Evolutionary conservation across 2,329 filamentous ascomycete species (phyloP).

Genomic region (Fusarium pininemorale): DNA sequence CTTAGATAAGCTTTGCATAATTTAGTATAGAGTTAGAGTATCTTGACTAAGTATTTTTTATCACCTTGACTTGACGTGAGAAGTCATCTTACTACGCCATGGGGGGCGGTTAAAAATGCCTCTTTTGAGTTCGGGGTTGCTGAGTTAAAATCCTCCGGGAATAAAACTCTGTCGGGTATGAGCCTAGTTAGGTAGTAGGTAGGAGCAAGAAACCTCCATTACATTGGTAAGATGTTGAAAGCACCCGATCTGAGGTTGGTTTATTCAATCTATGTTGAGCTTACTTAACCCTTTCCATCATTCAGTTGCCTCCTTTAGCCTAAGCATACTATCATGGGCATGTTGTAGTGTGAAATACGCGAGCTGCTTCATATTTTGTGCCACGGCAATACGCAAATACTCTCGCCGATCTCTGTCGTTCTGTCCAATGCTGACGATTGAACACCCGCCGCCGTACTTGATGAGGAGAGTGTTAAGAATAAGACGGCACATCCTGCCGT

Average conservation of each 20-base stretch:
- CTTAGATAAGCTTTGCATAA: no score
- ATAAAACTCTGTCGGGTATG: not conserved
- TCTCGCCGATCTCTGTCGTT: not conserved
- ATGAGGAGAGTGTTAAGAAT: constrained; percentile 48
- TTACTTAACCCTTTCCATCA: not conserved
- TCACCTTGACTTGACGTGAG: no score
- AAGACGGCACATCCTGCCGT: constrained; percentile 47
- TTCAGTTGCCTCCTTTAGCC: not conserved
- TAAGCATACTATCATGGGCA: not conserved
- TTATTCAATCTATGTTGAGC: not conserved
- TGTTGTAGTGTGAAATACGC: not conserved
- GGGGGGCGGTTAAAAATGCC: constrained; percentile 2
- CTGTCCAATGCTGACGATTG: not conserved
- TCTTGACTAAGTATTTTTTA: no score
- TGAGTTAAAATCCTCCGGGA: not conserved
- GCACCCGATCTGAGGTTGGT: no score
- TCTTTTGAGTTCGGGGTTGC: not conserved
- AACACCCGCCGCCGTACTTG: constrained; percentile 11
- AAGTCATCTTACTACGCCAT: no score
- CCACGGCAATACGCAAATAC: not conserved
- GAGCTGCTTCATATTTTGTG: not conserved
- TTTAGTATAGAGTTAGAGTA: no score
- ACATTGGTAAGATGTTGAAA: no score
- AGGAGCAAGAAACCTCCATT: no score
- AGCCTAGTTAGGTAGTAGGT: no score